These are phyloP conservation scores for Apiospora kogelbergensis DNA, from an alignment of 2,329 filamentous ascomycete species.

Conservation along the genomic window DNA sequence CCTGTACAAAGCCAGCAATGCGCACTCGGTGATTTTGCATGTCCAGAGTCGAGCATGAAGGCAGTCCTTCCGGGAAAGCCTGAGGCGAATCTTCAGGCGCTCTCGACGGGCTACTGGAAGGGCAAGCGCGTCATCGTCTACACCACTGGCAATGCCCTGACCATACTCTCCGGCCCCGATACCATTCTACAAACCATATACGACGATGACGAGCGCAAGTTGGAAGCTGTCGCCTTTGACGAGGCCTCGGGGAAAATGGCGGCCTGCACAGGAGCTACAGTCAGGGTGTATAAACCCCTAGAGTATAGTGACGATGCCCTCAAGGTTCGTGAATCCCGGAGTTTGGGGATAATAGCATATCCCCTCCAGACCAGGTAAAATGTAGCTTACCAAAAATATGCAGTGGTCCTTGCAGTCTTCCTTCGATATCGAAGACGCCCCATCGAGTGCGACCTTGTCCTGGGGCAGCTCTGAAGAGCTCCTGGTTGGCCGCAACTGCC, in stretches of 20 bases:
- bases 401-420: slow-evolving; percentile 66
- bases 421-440: slow-evolving; percentile 53
- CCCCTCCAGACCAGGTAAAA: background rate
- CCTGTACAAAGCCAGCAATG: slow-evolving; percentile 16
- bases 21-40: slow-evolving; percentile 11
- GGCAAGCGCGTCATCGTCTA: slow-evolving; percentile 55
- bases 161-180: slow-evolving; percentile 74
- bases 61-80: slow-evolving; percentile 49
- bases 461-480: slow-evolving; percentile 89
- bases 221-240: slow-evolving; percentile 80
- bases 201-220: slow-evolving; percentile 66
- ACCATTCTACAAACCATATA: slow-evolving; percentile 88
- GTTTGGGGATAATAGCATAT: background rate
- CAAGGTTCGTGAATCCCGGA: slow-evolving; percentile 56
- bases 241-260: slow-evolving; percentile 84
- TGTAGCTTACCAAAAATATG: slow-evolving; percentile 8
- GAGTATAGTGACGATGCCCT: slow-evolving; percentile 68
- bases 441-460: slow-evolving; percentile 59
- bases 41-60: slow-evolving; percentile 40
- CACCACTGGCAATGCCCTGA: slow-evolving; percentile 83
- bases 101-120: slow-evolving; percentile 48
- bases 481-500: slow-evolving; percentile 68
- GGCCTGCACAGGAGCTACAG: slow-evolving; percentile 62
- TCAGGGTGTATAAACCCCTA: slow-evolving; percentile 79
- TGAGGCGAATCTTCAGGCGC: slow-evolving; percentile 46